Conservation (phyloP, 495 filamentous ascomycete genomes). For the Aspergillus cavernicola region DNA sequence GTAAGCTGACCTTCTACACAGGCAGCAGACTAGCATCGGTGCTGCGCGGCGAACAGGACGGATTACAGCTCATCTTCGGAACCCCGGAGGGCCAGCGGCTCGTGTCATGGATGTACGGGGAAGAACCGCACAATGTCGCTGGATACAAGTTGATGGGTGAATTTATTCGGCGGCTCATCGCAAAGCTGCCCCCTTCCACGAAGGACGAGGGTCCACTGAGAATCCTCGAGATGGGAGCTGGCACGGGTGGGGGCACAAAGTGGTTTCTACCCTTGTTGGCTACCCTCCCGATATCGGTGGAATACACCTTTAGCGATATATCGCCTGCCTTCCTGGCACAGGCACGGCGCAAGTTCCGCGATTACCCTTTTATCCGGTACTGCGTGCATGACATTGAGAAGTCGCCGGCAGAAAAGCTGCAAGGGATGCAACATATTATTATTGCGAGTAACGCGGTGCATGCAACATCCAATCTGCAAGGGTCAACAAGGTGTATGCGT, state of each 20-base stretch:
- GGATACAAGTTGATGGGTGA: conserved; percentile 41
- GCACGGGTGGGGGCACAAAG: conserved; percentile 43
- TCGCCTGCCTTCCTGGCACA: conserved; percentile 40
- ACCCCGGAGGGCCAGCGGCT: conserved; percentile 42
- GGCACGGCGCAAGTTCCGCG: conserved; percentile 32
- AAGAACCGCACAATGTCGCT: conserved; percentile 38
- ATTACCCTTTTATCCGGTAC: conserved; percentile 46
- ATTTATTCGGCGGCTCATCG: conserved; percentile 33
- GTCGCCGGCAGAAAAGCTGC: conserved; percentile 27
- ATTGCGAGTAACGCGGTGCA: conserved; percentile 49
- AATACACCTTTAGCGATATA: conserved; percentile 51
- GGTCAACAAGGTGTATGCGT: conserved; percentile 28
- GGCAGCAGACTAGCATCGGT: conserved; percentile 41
- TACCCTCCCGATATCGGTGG: conserved; percentile 31
- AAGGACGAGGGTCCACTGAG: conserved; percentile 21
- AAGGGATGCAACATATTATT: conserved; percentile 41
- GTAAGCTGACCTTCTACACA: conserved; percentile 41
- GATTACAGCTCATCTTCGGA: conserved; percentile 47
- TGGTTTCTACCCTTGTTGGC: conserved; percentile 35
- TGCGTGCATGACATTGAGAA: conserved; percentile 45
- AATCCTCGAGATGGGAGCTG: conserved; percentile 47
- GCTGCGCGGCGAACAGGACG: conserved; percentile 41
- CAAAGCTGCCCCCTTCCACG: conserved; percentile 13
- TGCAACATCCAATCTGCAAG: conserved; percentile 38
- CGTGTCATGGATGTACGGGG: conserved; percentile 42